These are phyloP conservation scores for Trichoderma erinaceum DNA, from an alignment of 495 filamentous ascomycete genomes.

Conservation along the genomic window DNA sequence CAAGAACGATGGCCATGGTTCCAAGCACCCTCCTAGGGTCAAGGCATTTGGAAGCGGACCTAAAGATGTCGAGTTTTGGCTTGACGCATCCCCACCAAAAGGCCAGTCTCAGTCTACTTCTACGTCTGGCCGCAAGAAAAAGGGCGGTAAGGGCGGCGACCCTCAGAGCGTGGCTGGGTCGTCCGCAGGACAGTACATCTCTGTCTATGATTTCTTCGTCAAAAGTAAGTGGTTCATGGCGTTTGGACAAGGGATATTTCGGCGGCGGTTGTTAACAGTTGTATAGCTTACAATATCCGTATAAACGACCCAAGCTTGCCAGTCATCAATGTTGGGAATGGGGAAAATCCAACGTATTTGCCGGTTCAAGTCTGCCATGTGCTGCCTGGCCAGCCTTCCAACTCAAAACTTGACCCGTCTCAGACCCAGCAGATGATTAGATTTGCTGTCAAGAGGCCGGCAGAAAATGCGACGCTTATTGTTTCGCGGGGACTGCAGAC, in stretches of 20 bases:
- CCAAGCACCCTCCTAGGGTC: slow-evolving; percentile 36
- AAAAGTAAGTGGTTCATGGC: slow-evolving; percentile 33
- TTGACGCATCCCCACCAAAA: slow-evolving; percentile 22
- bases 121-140: neutral
- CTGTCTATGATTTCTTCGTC: slow-evolving; percentile 48
- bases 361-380: slow-evolving; percentile 57
- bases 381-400: slow-evolving; percentile 51
- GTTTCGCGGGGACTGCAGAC: slow-evolving; percentile 39
- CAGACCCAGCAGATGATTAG: slow-evolving; percentile 54
- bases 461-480: slow-evolving; percentile 54
- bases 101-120: neutral
- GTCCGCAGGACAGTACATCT: slow-evolving; percentile 38
- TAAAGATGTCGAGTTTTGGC: slow-evolving; percentile 45
- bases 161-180: slow-evolving; percentile 26
- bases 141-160: neutral
- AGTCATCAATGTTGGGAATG: slow-evolving; percentile 59
- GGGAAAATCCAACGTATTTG: slow-evolving; percentile 51
- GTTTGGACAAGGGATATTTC: neutral
- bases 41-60: slow-evolving; percentile 39
- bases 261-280: neutral
- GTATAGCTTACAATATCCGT: slow-evolving; percentile 14
- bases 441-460: slow-evolving; percentile 57
- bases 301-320: slow-evolving; percentile 32
- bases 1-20: slow-evolving; percentile 30
- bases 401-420: slow-evolving; percentile 40